Evolutionary conservation across 306 rosid species (phyloP).

Genomic region (Quercus aquifolioides): DNA sequence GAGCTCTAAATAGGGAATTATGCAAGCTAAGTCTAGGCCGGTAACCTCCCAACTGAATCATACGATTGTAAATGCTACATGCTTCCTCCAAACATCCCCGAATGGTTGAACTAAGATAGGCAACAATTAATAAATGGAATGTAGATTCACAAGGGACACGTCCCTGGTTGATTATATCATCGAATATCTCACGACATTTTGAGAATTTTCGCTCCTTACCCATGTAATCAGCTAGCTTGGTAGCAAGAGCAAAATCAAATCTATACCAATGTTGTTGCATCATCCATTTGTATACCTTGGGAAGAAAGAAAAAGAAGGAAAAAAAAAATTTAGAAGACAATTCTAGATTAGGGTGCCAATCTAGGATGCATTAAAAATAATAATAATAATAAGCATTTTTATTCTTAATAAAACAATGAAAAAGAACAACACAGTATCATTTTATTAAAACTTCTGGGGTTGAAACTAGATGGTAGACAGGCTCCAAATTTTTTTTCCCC

Average conservation of each 20-base stretch:
- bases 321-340: background rate
- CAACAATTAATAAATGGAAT: conserved; percentile 80
- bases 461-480: background rate
- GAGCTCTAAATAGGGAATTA: conserved; percentile 74
- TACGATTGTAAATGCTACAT: conserved; percentile 68
- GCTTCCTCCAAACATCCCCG: conserved; percentile 93
- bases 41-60: conserved; percentile 97
- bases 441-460: background rate
- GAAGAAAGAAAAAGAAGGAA: background rate
- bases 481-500: background rate
- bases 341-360: conserved; percentile 7
- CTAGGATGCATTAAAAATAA: conserved; percentile 2
- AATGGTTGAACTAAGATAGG: conserved; percentile 75
- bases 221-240: conserved; percentile 87
- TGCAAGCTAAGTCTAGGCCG: conserved; percentile 85
- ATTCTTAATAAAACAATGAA: background rate
- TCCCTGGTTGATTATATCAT: conserved; percentile 87
- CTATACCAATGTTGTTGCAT: conserved; percentile 78
- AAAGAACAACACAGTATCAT: background rate
- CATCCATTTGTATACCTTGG: conserved; percentile 95
- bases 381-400: background rate
- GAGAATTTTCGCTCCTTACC: conserved; percentile 86
- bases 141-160: conserved; percentile 91
- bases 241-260: conserved; percentile 84
- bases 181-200: conserved; percentile 87